Percentiles rank a stretch among this genome's conserved stretches.
phyloP scores from a whole-genome alignment of 140 eudicot species.

The Flaveria floridana region DNA sequence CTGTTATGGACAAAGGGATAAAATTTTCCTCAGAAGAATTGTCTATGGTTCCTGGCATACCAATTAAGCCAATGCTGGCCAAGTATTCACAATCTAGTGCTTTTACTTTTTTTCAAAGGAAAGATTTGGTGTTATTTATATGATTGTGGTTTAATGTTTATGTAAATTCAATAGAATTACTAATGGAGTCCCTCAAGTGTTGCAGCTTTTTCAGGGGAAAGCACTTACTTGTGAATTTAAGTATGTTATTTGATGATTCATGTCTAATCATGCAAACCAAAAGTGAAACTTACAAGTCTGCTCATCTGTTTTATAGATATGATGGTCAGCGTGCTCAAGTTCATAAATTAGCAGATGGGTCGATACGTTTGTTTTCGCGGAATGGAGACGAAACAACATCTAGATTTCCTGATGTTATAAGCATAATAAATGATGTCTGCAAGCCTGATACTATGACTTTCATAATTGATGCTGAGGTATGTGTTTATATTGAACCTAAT shows the following conservation, averaged over 20 bases:
- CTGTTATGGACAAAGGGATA: conserved; percentile 77
- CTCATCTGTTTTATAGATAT: conserved; percentile 49
- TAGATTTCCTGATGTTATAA: conserved; percentile 81
- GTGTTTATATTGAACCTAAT: conserved; percentile 4
- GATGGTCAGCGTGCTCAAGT: conserved; percentile 99
- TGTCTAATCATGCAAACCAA: neutral
- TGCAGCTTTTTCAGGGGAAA: conserved; percentile 66
- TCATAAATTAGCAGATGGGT: conserved; percentile 77
- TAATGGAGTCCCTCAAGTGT: conserved; percentile 72
- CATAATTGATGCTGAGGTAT: conserved; percentile 93
- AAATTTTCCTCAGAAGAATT: conserved; percentile 62
- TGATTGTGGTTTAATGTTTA: conserved; percentile 6
- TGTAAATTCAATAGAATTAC: conserved; percentile 57
- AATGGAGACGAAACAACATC: conserved; percentile 91
- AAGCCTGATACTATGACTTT: conserved; percentile 52
- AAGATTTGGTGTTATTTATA: conserved; percentile 13
- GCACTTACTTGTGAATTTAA: conserved; percentile 87
- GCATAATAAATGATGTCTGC: conserved; percentile 64
- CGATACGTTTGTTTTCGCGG: conserved; percentile 80
- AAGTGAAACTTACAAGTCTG: neutral
- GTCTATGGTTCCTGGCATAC: conserved; percentile 91
- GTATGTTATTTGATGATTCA: conserved; percentile 43
- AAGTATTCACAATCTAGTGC: conserved; percentile 48
- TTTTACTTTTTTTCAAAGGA: conserved; percentile 3
- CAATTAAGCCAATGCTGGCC: conserved; percentile 98